Base-by-base conservation (phyloP, 345 rosid genomes). In the Cochlearia excelsa region DNA sequence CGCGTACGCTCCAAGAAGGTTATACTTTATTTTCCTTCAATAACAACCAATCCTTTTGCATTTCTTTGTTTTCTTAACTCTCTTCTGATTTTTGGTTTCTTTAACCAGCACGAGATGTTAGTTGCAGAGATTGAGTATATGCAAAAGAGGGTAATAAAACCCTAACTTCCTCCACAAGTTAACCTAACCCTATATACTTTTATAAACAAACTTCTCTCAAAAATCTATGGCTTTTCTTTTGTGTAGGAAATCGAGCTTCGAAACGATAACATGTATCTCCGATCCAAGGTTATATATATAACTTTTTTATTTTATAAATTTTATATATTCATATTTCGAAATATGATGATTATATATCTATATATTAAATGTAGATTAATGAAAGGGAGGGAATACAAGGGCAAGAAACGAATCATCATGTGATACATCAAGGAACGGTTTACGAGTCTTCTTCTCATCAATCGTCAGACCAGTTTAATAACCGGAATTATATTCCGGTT, bases 1-100 rank as follows among this genome's bases (percentile, higher is more conserved):
- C 82, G 95, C 57, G 80, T 93, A 60, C 75, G 99, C 41, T 79
- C 97, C 33, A 93, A 89, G 66, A 93, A 89, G 95, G 99, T 69
- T 27, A 40, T 33, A 33, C 1, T 8, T 3, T 51, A 26, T 83
- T 50, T 57, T 3, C 43, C 3, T 26, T 16, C 23, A 16, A 16
- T 16, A 16, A 16, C 23, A 16, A 16, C 23, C 23, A 16, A 16
- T 16, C 23, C 23, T 16, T 16, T 16, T 16, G 23, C 23, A 16
- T 16, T 16, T 16, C 23, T 16, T 16, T 16, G 23, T 16, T 16
- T 16, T 16, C 23, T 16, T 16, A 16, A 16, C n/a, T 26, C 7
- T 11, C 47, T 26, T 41, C n/a, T 4, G 6, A 49, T 11, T 7
- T 26, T 45, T 23, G 39, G 44, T 60, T 69, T 60, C 11, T 59